Evolutionary conservation across 805 yeast genomes (phyloP).

Genomic region (Candida yuanshanica): DNA sequence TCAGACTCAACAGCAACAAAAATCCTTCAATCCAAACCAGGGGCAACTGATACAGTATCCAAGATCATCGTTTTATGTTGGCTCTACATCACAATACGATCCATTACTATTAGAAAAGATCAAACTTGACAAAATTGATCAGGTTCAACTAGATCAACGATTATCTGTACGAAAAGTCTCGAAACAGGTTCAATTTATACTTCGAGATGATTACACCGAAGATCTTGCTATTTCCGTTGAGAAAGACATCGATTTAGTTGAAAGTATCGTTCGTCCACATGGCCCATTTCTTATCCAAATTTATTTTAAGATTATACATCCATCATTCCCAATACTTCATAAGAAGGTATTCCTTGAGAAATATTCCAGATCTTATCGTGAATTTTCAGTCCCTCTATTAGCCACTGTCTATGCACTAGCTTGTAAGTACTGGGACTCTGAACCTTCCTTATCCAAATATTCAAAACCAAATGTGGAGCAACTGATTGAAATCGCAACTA

Average conservation of each 20-base stretch:
- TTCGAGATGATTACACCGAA: constrained; percentile 76
- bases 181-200: constrained; percentile 64
- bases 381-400: constrained; percentile 82
- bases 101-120: constrained; percentile 59
- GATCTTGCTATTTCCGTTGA: constrained; percentile 64
- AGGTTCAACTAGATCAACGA: constrained; percentile 63
- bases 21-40: constrained; percentile 11
- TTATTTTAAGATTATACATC: constrained; percentile 83
- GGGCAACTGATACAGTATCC: constrained; percentile 70
- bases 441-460: constrained; percentile 62
- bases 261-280: constrained; percentile 83
- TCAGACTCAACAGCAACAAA: constrained; percentile 5
- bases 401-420: constrained; percentile 91
- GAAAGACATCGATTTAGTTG: constrained; percentile 77
- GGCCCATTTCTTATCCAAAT: constrained; percentile 77
- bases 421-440: constrained; percentile 85
- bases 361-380: constrained; percentile 85
- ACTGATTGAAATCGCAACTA: constrained; percentile 61
- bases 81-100: constrained; percentile 85
- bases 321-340: constrained; percentile 86
- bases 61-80: constrained; percentile 81
- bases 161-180: constrained; percentile 76
- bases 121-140: constrained; percentile 67
- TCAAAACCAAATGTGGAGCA: constrained; percentile 75
- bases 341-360: constrained; percentile 89